phyloP scores from a whole-genome alignment of 192 early-diverging fungal genomes.

The Coemansia sp. region DNA sequence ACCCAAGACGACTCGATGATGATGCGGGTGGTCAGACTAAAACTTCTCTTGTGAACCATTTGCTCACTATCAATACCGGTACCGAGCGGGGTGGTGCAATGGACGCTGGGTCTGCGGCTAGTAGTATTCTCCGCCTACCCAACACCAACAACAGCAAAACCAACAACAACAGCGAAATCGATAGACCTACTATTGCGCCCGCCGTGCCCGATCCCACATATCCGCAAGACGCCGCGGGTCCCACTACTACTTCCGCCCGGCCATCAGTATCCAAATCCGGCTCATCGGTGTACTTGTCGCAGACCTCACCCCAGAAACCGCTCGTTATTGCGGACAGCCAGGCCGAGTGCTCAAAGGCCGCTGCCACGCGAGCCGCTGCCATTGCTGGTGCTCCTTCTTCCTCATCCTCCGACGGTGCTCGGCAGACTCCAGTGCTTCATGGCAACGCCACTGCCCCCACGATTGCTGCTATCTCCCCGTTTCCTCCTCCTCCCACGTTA shows the following conservation, averaged over 20 bases:
- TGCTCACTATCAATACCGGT: neutral
- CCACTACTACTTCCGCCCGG: neutral
- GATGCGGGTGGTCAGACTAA: neutral
- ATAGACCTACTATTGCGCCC: neutral
- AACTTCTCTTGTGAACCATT: neutral
- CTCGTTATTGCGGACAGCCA: neutral
- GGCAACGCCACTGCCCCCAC: neutral
- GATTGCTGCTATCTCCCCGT: neutral
- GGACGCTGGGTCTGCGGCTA: too few species aligned
- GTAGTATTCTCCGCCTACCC: too few species aligned
- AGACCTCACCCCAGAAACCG: neutral
- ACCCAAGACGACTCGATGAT: neutral
- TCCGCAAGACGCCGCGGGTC: neutral
- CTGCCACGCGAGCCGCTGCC: neutral
- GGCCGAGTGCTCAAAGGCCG: conserved; percentile 12
- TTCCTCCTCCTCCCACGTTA: neutral
- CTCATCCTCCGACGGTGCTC: neutral
- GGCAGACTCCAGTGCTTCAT: neutral
- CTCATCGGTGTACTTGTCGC: neutral
- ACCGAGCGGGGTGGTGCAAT: too few species aligned
- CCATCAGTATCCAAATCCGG: neutral
- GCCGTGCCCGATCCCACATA: neutral
- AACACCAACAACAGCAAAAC: too few species aligned
- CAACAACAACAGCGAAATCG: neutral
- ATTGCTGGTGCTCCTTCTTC: neutral